Evolutionary conservation across 1,139 yeast species (phyloP), one percentile per base, ranked within the genome.

Genomic region (Diutina mesorugosa): DNA sequence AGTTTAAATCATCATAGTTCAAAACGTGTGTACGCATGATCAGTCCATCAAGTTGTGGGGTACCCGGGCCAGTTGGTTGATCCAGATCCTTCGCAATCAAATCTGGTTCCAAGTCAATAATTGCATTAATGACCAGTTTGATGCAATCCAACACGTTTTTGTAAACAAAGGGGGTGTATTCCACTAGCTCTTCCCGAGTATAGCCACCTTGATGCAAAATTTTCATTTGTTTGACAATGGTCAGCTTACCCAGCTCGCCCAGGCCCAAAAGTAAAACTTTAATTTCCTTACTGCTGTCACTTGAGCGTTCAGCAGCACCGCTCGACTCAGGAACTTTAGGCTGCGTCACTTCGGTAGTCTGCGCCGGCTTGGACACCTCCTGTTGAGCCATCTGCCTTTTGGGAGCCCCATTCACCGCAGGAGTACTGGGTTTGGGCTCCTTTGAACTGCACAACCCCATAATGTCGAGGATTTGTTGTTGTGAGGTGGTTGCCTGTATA

Each of bases 161-260:
- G 65, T 78, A 84, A 26, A 87, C 87, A 62, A 85, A 83, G 0
- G 90, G 88, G 63, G 79, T 81, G 67, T 84, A 85, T 59, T 84
- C 89, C 58, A 74, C 68, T 53, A 83, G 68, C 66, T 87, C 95
- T 57, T 84, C 82, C 55, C 75, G 73, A 1, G 84, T 66, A 65
- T 84, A 87, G 4, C 91, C 93, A 63, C 80, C 77, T 63, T 85
- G 86, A 65, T 85, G 90, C 57, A 86, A 70, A 56, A 86, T 85
- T 66, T 85, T 86, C 74, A 86, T 78, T 67, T 86, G 93, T 65
- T 85, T 87, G 55, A 86, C 79, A 55, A 86, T 82, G 5, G 93
- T 86, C 3, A 90, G 84, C 64, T 86, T 86, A 16, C 93, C 93
- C 63, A 87, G 80, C 65, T 87, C 95, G 30, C 93, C 95, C 0